Conservation (phyloP, 31 red algal species). For the Pterothamnion heteromorphum region DNA sequence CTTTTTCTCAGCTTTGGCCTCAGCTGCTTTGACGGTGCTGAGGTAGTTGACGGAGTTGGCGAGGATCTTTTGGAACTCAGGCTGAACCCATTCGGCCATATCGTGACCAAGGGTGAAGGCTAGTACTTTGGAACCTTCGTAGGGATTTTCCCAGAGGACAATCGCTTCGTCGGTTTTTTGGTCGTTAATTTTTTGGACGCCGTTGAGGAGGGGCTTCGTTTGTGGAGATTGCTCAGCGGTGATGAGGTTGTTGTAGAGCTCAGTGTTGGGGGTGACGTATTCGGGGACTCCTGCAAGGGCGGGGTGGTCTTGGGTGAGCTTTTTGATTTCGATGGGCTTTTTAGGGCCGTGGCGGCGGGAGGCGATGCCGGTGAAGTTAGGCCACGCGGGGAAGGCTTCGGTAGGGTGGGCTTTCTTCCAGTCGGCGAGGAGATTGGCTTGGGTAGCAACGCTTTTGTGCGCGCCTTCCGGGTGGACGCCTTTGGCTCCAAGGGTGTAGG, state of each 20-base stretch:
- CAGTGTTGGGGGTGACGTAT: background rate
- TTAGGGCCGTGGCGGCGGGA: background rate
- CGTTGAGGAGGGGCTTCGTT: background rate
- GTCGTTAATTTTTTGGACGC: too few relatives aligned
- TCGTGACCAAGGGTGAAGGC: background rate
- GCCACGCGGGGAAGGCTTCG: background rate
- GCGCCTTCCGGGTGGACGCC: background rate
- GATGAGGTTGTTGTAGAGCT: background rate
- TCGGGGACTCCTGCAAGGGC: background rate
- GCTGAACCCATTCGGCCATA: background rate
- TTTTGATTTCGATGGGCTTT: slow-evolving; percentile 7
- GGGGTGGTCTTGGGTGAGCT: background rate
- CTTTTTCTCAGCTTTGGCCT: too few relatives aligned
- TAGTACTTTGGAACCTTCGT: background rate
- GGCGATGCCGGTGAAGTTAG: background rate
- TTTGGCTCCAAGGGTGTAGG: background rate
- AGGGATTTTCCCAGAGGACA: background rate
- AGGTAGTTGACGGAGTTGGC: background rate
- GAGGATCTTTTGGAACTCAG: background rate
- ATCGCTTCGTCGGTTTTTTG: background rate
- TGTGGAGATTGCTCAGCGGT: background rate
- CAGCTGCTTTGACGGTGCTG: too few relatives aligned
- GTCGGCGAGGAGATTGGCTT: background rate
- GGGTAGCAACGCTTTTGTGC: background rate
- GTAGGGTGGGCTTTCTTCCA: background rate